Percentiles rank a stretch among this genome's conserved stretches.
These are phyloP conservation scores for Parastagonospora avenae DNA, from an alignment of 2,329 filamentous ascomycete species.

Conservation along the genomic window DNA sequence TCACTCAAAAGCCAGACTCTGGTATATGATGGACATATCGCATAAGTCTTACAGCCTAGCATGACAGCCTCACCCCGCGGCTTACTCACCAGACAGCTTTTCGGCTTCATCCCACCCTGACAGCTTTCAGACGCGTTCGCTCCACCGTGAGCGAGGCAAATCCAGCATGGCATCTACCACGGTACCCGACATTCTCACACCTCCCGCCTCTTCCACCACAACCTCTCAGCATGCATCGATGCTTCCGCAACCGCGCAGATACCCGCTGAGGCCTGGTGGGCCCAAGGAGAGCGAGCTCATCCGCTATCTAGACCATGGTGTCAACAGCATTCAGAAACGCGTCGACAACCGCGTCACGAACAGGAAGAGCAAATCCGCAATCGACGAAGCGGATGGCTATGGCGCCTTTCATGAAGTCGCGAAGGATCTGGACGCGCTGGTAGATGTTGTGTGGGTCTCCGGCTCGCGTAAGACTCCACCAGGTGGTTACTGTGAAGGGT, in stretches of 20 bases:
- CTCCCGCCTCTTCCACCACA: conserved; percentile 54
- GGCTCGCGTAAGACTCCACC: conserved; percentile 73
- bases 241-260: conserved; percentile 59
- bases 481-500: background rate
- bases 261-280: conserved; percentile 61
- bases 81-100: conserved; percentile 17
- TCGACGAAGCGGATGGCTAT: conserved; percentile 56
- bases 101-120: conserved; percentile 16
- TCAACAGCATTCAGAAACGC: conserved; percentile 42
- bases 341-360: conserved; percentile 43
- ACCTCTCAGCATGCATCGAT: conserved; percentile 47
- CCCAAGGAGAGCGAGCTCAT: conserved; percentile 64
- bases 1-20: background rate
- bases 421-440: conserved; percentile 72
- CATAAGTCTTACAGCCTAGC: conserved; percentile 3
- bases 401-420: conserved; percentile 71
- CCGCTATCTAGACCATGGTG: conserved; percentile 59
- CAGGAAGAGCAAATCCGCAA: conserved; percentile 54
- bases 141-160: background rate
- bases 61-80: conserved; percentile 18
- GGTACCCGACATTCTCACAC: conserved; percentile 45
- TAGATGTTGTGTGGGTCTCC: conserved; percentile 85
- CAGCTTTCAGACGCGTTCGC: background rate
- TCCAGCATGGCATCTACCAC: conserved; percentile 15
- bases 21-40: background rate